phyloP scores from a whole-genome alignment of 805 yeast genomes.

The Ogataea dorogensis region DNA sequence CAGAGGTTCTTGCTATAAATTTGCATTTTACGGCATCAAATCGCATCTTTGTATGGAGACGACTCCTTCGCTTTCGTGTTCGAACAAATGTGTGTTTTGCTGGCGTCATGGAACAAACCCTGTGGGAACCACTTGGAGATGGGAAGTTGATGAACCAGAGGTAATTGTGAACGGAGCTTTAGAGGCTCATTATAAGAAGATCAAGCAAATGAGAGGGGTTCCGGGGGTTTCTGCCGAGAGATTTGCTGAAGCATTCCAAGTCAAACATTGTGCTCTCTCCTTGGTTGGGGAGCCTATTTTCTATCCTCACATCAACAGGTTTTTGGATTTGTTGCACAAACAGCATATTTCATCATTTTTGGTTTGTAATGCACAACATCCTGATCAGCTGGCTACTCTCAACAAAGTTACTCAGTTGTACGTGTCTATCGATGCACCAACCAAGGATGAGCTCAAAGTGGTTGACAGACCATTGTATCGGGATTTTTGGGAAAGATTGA shows the following conservation, averaged over 20 bases:
- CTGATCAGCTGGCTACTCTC: conserved; percentile 69
- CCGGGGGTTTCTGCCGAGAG: conserved; percentile 91
- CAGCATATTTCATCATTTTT: conserved; percentile 80
- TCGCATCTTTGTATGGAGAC: conserved; percentile 95
- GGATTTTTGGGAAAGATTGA: conserved; percentile 90
- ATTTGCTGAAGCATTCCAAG: conserved; percentile 86
- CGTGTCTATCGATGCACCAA: conserved; percentile 93
- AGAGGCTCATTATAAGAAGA: conserved; percentile 85
- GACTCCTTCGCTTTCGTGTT: conserved; percentile 90
- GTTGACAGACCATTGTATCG: conserved; percentile 87
- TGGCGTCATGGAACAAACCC: conserved; percentile 99
- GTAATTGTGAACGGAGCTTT: conserved; percentile 80
- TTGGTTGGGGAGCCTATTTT: conserved; percentile 94
- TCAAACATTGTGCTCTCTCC: conserved; percentile 88
- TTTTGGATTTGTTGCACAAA: conserved; percentile 75
- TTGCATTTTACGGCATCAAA: conserved; percentile 85
- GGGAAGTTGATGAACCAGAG: conserved; percentile 93
- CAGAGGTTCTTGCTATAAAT: conserved; percentile 91
- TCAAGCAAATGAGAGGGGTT: conserved; percentile 92
- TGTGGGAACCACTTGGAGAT: conserved; percentile 93
- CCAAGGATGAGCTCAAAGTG: conserved; percentile 71
- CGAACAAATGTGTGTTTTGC: conserved; percentile 93
- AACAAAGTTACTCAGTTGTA: conserved; percentile 84
- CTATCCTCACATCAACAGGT: conserved; percentile 87
- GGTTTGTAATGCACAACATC: conserved; percentile 96